Evolutionary conservation across 371 early-diverging fungal genomes (phyloP).

Genomic region (Rhizomucor miehei): DNA sequence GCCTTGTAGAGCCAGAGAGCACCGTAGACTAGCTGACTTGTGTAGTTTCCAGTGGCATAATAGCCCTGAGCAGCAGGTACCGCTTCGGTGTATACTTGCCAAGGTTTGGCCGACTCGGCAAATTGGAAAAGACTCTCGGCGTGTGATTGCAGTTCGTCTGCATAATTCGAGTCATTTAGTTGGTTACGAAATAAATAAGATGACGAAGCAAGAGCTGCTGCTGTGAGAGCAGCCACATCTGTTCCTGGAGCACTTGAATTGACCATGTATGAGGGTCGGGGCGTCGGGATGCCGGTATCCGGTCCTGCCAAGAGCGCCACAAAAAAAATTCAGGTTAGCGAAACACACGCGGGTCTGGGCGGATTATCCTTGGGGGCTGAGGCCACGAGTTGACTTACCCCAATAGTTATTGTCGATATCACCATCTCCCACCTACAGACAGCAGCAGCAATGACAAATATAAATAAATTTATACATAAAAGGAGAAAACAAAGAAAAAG

Average conservation of each 20-base stretch:
- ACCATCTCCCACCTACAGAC: slow-evolving; percentile 21
- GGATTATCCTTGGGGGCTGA: neutral
- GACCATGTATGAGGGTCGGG: slow-evolving; percentile 38
- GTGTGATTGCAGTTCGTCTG: slow-evolving; percentile 20
- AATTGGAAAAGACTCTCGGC: slow-evolving; percentile 45
- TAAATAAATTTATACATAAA: neutral
- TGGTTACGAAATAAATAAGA: slow-evolving; percentile 42
- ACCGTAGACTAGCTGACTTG: slow-evolving; percentile 56
- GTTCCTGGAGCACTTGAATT: slow-evolving; percentile 40
- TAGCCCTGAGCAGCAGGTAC: slow-evolving; percentile 41
- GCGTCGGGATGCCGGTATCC: slow-evolving; percentile 30
- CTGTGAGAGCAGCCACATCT: slow-evolving; percentile 44
- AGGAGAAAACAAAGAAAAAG: neutral
- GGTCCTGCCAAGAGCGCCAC: slow-evolving; percentile 12
- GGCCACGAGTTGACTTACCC: slow-evolving; percentile 14
- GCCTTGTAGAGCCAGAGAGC: slow-evolving; percentile 64
- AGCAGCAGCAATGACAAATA: neutral
- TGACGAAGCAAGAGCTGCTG: slow-evolving; percentile 52
- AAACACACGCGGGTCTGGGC: neutral
- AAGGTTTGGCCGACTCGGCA: slow-evolving; percentile 51
- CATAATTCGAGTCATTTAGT: slow-evolving; percentile 53
- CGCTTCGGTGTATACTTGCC: slow-evolving; percentile 48
- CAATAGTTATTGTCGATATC: slow-evolving; percentile 31
- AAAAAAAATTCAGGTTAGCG: neutral
- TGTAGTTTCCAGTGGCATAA: slow-evolving; percentile 47